Evolutionary conservation across 1,284 basidiomycete species (phyloP), one percentile per base, ranked within the genome.

Genomic region (Phellinidium pouzarii): DNA sequence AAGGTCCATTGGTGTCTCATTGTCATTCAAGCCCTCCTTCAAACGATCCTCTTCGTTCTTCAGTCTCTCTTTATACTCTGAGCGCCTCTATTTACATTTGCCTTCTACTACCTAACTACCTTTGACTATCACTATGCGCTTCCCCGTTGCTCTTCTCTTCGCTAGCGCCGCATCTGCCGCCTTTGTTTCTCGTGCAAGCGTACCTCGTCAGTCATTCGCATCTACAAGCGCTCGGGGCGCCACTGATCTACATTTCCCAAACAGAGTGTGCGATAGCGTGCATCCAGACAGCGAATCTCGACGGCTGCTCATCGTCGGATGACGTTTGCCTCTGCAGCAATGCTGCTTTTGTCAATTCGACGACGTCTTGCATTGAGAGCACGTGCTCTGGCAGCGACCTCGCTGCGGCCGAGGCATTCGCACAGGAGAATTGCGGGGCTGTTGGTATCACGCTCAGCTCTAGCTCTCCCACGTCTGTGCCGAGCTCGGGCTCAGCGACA

Each of bases 291-390:
- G 73, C 76, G 25, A 58, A 72, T 58, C 60, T 65, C 29, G 74
- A 68, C 46, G 60, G 57, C 51, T 84, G 81, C 66, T 20, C 56
- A 20, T 36, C 61, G 2, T 62, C 61, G 12, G 77, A 82, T 62
- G 69, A 74, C 61, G 58, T 55, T 31, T 84, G 82, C 59, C 68
- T 82, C 36, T 84, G 82, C 73, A 68, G 68, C 4, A 68, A 64
- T 62, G 3, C 59, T 9, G 48, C 56, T 5, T 84, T 80, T 64
- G 64, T 83, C 61, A 49, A 58, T 52, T 66, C 65, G 54, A 71
- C 73, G 52, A 76, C 75, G 34, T 5, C 54, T 1, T 84, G 82
- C 62, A 73, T 83, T 58, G 37, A 62, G 51, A 19, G 38, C 1
- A 58, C 68, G 17, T 84, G 82, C 70, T 52, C 59, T 0, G 75